A percentile compares a stretch with the other conserved stretches of the same genome.
phyloP scores from a whole-genome alignment of 306 rosid genomes.

The Oxytropis ochrocephala region DNA sequence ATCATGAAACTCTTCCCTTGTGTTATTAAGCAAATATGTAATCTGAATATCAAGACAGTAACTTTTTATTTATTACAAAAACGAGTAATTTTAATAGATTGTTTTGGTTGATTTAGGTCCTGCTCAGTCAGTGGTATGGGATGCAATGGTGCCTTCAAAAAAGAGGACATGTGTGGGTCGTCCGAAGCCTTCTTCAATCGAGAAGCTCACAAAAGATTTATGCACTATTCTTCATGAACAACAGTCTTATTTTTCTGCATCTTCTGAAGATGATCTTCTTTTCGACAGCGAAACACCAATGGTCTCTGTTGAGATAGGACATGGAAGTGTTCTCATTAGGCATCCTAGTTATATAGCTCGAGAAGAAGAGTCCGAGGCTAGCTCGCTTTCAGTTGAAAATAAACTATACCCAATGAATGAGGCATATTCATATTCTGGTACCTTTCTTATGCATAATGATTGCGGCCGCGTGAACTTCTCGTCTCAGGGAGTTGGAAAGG shows the following conservation, averaged over 20 bases:
- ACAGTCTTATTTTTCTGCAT: constrained; percentile 73
- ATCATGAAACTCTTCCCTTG: not conserved
- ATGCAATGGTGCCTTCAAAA: constrained; percentile 78
- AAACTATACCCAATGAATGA: constrained; percentile 49
- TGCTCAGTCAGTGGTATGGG: constrained; percentile 92
- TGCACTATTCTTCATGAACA: constrained; percentile 88
- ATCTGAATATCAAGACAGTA: no score
- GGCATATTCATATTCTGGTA: constrained; percentile 51
- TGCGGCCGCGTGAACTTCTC: constrained; percentile 32
- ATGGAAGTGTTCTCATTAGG: constrained; percentile 93
- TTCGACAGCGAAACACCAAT: constrained; percentile 82
- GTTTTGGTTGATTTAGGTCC: constrained; percentile 55
- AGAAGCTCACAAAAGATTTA: constrained; percentile 91
- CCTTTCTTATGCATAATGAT: constrained; percentile 30
- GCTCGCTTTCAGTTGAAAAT: constrained; percentile 87
- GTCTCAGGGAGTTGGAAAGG: constrained; percentile 42
- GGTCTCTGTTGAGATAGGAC: constrained; percentile 99
- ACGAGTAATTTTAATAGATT: constrained; percentile 12
- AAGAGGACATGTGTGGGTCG: constrained; percentile 85
- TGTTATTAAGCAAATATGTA: no score
- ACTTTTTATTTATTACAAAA: not conserved
- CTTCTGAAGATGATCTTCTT: constrained; percentile 91
- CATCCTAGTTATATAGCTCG: constrained; percentile 79
- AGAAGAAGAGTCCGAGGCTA: constrained; percentile 98
- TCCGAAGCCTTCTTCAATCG: constrained; percentile 84